Evolutionary conservation across 345 rosid genomes (phyloP), one percentile per base, ranked within the genome.

Genomic region (Populus alba): DNA sequence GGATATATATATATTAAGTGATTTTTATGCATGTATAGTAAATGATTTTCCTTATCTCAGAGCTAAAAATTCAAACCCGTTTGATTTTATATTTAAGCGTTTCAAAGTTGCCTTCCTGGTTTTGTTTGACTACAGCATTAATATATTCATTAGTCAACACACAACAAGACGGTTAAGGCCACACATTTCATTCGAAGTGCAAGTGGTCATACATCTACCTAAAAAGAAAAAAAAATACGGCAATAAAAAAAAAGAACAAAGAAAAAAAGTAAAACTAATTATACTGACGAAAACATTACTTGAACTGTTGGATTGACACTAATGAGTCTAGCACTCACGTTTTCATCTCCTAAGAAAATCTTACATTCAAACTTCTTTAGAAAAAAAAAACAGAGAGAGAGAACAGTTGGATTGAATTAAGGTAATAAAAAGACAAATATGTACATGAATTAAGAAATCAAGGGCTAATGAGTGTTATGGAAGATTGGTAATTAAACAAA

Each of bases 41-140:
- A 45, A 45, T 45, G 51, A 53, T 53, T 53, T 2, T 22, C 59
- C 23, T 53, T 53, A 53, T 53, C 61, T 47, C 53, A 15, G 53
- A 15, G 18, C 53, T 47, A 15, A 47, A 47, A 15, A 47, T 47
- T 47, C 18, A 47, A 15, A 47, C 18, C 25, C 17, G n/a, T 73
- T 70, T 5, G 27, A 45, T 33, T 11, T 16, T 33, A 9, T 43
- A 43, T 11, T 51, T 16, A 81, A 80, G 78, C 80, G 77, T 75
- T 73, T 78, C 78, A 77, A 81, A 80, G 76, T 66, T 75, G 69
- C 8, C 59, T 61, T 47, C 69, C 53, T 39, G 15, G 17, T 37
- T 25, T 23, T 43, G 74, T 33, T 62, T 59, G 72, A 63, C 61
- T 61, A 73, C 49, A 49, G 70, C 31, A 4, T 69, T 72, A 72